Percentiles rank a stretch among this genome's conserved stretches.
These are phyloP conservation scores for Porpolomopsis calyptriformis DNA, from an alignment of 768 basidiomycete species.

Conservation along the genomic window DNA sequence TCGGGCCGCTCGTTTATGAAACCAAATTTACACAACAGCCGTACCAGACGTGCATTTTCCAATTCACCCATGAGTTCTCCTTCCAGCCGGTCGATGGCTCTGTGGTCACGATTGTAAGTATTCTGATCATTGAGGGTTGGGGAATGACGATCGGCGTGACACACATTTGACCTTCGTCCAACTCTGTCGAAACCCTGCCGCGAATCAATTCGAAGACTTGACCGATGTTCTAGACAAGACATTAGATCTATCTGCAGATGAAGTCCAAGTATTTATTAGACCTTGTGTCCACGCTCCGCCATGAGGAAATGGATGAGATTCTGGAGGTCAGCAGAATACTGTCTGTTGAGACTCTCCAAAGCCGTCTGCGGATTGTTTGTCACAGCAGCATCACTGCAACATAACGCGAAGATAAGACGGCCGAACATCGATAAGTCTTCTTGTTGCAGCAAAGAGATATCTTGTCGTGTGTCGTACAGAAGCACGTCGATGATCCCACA, in stretches of 20 bases:
- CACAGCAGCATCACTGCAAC: conserved; percentile 55
- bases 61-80: conserved; percentile 77
- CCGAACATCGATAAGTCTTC: conserved; percentile 87
- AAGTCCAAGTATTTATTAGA: conserved; percentile 12
- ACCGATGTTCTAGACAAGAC: conserved; percentile 48
- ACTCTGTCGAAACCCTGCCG: conserved; percentile 59
- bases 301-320: conserved; percentile 67
- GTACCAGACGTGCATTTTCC: conserved; percentile 86
- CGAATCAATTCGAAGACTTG: conserved; percentile 76
- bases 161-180: conserved; percentile 76
- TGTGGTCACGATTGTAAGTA: conserved; percentile 19
- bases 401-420: conserved; percentile 67
- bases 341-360: conserved; percentile 61
- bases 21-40: conserved; percentile 86
- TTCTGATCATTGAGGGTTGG: not conserved
- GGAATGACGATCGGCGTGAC: conserved; percentile 11
- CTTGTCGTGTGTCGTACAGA: conserved; percentile 58
- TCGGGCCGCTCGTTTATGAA: conserved; percentile 99
- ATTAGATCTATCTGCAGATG: conserved; percentile 1
- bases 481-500: conserved; percentile 85
- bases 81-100: conserved; percentile 75
- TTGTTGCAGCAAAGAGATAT: conserved; percentile 56
- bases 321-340: conserved; percentile 78
- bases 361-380: conserved; percentile 58
- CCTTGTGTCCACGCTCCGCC: conserved; percentile 62